phyloP scores from a whole-genome alignment of 352 stramenopile genomes.

The Phytopythium mirpurense region DNA sequence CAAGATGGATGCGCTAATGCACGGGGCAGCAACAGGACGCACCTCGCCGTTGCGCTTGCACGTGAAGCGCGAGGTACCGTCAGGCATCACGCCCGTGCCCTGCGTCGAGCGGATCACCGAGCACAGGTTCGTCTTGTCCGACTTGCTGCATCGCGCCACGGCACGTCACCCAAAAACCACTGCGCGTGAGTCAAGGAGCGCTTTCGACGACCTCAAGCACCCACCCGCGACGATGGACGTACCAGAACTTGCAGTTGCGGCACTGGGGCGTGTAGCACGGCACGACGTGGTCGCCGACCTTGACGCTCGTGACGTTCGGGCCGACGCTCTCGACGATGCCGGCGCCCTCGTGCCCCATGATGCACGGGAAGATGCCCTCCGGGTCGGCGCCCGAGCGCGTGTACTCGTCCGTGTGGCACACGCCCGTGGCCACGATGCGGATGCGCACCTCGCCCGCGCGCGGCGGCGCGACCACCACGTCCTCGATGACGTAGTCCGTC shows the following conservation, averaged over 20 bases:
- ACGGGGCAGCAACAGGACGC: too few species aligned
- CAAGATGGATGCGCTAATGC: not conserved
- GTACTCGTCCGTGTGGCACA: slow-evolving; percentile 89
- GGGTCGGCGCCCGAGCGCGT: slow-evolving; percentile 73
- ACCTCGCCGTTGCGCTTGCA: slow-evolving; percentile 80
- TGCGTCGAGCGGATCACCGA: slow-evolving; percentile 79
- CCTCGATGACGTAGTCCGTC: slow-evolving; percentile 76
- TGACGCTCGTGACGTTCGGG: slow-evolving; percentile 65
- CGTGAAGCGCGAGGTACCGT: slow-evolving; percentile 79
- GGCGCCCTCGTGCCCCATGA: slow-evolving; percentile 85
- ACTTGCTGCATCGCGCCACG: slow-evolving; percentile 45
- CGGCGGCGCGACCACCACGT: slow-evolving; percentile 69
- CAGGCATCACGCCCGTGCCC: slow-evolving; percentile 74
- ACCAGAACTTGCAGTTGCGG: slow-evolving; percentile 88
- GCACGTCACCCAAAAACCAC: not conserved
- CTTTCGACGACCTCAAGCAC: not conserved
- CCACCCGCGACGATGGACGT: slow-evolving; percentile 4
- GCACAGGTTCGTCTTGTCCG: slow-evolving; percentile 83
- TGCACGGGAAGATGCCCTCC: slow-evolving; percentile 81
- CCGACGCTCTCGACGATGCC: slow-evolving; percentile 83
- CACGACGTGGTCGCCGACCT: slow-evolving; percentile 91
- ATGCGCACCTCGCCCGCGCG: slow-evolving; percentile 73
- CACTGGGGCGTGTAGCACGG: slow-evolving; percentile 94
- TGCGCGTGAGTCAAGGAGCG: not conserved
- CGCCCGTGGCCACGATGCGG: slow-evolving; percentile 78